Evolutionary conservation across 2,329 filamentous ascomycete genomes (phyloP), one percentile per base, ranked within the genome.

Genomic region (Penicillium sp.): DNA sequence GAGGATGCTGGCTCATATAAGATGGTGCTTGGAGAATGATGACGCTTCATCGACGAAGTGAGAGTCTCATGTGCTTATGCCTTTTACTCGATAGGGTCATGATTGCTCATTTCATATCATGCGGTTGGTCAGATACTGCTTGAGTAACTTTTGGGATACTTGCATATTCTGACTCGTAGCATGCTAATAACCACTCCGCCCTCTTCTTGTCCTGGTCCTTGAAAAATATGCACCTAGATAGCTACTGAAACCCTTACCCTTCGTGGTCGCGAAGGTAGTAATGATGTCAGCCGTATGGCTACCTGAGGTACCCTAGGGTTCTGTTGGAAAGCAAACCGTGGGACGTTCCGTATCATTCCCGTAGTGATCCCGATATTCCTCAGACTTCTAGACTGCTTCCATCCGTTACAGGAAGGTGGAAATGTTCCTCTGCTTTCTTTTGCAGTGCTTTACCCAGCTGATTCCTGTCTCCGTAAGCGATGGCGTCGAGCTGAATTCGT

Each of bases 391-490:
- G 42, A 45, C 31, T 31, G 6, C 31, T 31, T 8, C 31, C 31
- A 45, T 28, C 42, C 22, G 42, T 2, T 25, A 28, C 28, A 45
- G 22, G 42, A 45, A 62, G 60, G 57, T 62, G 57, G 38, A 34
- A 8, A 20, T 10, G 7, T 31, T 31, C 31, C 31, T 10, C 31
- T 10, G 31, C 31, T 31, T 31, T 31, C 31, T 31, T 6, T 31
- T 31, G 31, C 31, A 31, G 31, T 31, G 31, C 31, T 6, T 31
- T 6, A 6, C 8, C 31, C 47, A 25, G 15, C 14, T 35, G 25
- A 28, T 58, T 31, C 31, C 31, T 1, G 31, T 31, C 31, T 31
- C 7, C 31, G 2, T 31, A 10, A 31, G 31, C 31, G 31, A 31
- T 31, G 31, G 8, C 31, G 31, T 31, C 8, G 8, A 31, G 31